Percentiles rank a stretch among this genome's conserved stretches.
Conservation (phyloP, 73 alveolate genomes). For the Tetrahymena borealis region DNA sequence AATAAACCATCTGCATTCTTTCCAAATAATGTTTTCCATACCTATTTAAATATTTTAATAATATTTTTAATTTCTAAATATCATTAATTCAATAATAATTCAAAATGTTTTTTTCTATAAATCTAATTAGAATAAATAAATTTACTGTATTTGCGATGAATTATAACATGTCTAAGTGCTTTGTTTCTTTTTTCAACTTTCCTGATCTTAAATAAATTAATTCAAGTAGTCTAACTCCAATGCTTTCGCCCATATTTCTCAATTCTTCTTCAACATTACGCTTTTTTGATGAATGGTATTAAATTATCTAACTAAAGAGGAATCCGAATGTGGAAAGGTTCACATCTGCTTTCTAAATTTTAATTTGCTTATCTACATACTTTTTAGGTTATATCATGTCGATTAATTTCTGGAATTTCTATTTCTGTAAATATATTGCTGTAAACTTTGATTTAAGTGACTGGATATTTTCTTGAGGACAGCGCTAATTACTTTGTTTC, state of each 20-base stretch:
- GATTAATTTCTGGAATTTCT: neutral
- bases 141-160: neutral
- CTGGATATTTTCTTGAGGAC: neutral
- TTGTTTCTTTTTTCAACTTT: neutral
- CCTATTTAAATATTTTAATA: neutral
- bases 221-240: neutral
- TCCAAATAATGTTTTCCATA: neutral
- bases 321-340: neutral
- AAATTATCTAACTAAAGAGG: neutral
- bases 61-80: too few species aligned
- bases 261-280: neutral
- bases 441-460: neutral
- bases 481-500: neutral
- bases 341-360: neutral
- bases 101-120: neutral
- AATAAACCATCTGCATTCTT: neutral
- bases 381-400: neutral
- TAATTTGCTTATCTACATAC: neutral
- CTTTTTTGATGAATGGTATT: neutral
- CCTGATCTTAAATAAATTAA: neutral
- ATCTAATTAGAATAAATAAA: neutral
- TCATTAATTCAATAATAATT: too few species aligned
- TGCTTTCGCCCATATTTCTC: neutral
- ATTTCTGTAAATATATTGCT: neutral
- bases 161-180: neutral